phyloP scores from a whole-genome alignment of 768 basidiomycete genomes.

The Termitomyces sp. region DNA sequence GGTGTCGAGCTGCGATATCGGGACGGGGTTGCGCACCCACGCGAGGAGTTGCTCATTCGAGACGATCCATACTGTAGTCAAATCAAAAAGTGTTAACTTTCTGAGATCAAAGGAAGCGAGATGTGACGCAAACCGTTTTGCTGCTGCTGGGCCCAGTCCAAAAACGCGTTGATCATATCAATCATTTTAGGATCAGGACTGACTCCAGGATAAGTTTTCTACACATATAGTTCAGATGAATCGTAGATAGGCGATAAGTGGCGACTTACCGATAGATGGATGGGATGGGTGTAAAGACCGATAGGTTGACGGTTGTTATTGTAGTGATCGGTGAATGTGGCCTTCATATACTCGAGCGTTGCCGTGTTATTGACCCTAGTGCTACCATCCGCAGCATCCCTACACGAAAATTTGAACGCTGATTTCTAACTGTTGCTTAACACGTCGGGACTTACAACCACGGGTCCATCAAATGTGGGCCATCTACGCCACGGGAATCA shows the following conservation, averaged over 20 bases:
- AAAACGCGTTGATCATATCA: constrained; percentile 70
- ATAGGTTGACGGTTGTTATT: constrained; percentile 71
- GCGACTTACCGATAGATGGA: constrained; percentile 55
- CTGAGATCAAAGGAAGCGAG: not conserved
- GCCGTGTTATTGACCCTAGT: constrained; percentile 48
- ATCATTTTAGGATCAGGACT: constrained; percentile 41
- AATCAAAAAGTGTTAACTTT: not conserved
- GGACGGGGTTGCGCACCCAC: constrained; percentile 69
- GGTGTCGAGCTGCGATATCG: constrained; percentile 50
- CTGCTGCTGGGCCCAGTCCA: constrained; percentile 77
- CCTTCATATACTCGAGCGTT: constrained; percentile 67
- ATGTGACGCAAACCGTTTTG: constrained; percentile 41
- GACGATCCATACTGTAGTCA: constrained; percentile 60
- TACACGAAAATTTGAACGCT: constrained; percentile 11
- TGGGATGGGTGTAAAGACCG: constrained; percentile 78
- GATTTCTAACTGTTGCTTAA: not conserved
- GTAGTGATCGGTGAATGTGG: constrained; percentile 71
- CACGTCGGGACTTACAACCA: constrained; percentile 51
- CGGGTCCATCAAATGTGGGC: constrained; percentile 76
- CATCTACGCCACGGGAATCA: constrained; percentile 46
- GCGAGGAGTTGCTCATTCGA: constrained; percentile 64
- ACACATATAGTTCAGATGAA: not conserved
- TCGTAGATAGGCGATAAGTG: not conserved
- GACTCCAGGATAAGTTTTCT: constrained; percentile 58
- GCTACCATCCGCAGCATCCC: constrained; percentile 51